Conservation (phyloP, 2,329 filamentous ascomycete genomes). For the Aspergillus sp. region DNA sequence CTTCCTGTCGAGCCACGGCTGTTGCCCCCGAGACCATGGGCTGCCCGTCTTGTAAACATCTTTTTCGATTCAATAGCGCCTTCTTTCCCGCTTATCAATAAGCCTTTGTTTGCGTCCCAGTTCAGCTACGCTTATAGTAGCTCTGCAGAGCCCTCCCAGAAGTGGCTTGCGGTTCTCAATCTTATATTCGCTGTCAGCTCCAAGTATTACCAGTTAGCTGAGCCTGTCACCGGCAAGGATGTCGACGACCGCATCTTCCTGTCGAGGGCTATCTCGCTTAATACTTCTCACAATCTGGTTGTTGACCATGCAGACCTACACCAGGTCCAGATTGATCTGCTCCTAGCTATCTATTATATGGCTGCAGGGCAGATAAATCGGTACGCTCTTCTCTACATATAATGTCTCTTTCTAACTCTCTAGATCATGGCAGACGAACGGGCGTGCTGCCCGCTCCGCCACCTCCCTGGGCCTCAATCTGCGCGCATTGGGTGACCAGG, state of each 20-base stretch:
- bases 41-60: conserved; percentile 36
- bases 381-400: conserved; percentile 19
- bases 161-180: conserved; percentile 43
- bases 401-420: neutral
- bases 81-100: conserved; percentile 41
- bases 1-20: neutral
- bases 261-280: neutral
- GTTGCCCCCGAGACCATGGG: conserved; percentile 17
- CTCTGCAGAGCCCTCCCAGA: conserved; percentile 28
- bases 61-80: conserved; percentile 40
- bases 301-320: conserved; percentile 39
- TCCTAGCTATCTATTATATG: conserved; percentile 38
- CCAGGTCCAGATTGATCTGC: conserved; percentile 39
- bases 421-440: conserved; percentile 41
- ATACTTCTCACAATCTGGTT: conserved; percentile 21
- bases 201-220: conserved; percentile 29
- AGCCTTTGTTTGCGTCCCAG: conserved; percentile 35
- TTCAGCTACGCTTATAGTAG: conserved; percentile 25
- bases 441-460: conserved; percentile 39
- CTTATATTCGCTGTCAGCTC: conserved; percentile 42
- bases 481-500: conserved; percentile 33
- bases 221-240: neutral
- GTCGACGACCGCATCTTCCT: conserved; percentile 4
- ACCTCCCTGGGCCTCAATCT: conserved; percentile 42
- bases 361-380: conserved; percentile 40